Base-by-base conservation (phyloP, 192 early-diverging fungal genomes). In the Podila clonocystis region DNA sequence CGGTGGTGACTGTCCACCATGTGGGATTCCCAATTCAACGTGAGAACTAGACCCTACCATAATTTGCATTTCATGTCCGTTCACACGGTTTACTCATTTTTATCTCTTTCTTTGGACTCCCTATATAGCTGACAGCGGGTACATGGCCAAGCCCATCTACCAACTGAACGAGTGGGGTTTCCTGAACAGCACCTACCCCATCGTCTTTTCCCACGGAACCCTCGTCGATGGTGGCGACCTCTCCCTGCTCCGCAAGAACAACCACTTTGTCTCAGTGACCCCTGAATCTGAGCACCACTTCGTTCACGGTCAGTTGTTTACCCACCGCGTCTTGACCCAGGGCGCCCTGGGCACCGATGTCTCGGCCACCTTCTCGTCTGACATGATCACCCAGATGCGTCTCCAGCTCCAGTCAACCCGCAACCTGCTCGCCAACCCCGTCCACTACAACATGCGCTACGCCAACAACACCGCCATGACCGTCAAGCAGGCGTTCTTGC, bases 321-420 rank as follows among this genome's bases (percentile, higher is more conserved):
- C 63, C 9, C n/a, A 26, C 28, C 20, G 36, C 1, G 2, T 65
- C 9, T 19, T 65, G 22, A 41, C 4, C 7, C 63, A 65, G 20
- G 4, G 22, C 6, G 41, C 41, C 28, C 28, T 65, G 0, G 63
- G 63, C 24, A 65, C 28, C 24, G 63, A 65, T 5, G 48, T 41
- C 11, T 49, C 63, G 38, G 38, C 24, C 4, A 65, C 63, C 63
- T 65, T 30, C 26, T 65, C 63, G 45, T 65, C 63, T 5, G 63
- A 65, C 48, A 50, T 65, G 4, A 4, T 65, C 22, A 45, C 63
- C 45, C 63, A 65, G 28, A 65, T 65, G 63, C 17, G 63, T 8
- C 45, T 65, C 28, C 63, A 65, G 45, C 63, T 65, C 4, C 63
- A 65, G 45, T 65, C 63, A 7, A 65, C 63, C 20, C 63, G 63